Percentiles rank a stretch among this genome's conserved stretches.
phyloP scores from a whole-genome alignment of 805 yeast species.

The Candida yuanshanica region DNA sequence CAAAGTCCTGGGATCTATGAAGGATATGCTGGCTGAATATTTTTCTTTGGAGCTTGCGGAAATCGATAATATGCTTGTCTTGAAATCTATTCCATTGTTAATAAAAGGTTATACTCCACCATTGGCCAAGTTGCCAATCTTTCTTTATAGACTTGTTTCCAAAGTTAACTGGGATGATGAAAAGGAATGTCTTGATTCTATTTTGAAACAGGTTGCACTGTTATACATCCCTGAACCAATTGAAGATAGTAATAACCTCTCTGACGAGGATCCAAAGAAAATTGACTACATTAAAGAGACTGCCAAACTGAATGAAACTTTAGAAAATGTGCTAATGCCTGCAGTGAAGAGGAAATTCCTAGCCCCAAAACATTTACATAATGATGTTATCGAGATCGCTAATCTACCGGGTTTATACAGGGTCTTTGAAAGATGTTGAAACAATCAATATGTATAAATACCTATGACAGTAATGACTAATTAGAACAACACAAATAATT shows the following conservation, averaged over 20 bases:
- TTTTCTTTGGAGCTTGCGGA: constrained; percentile 47
- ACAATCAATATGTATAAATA: too few relatives aligned
- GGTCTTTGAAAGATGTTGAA: constrained; percentile 86
- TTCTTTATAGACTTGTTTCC: constrained; percentile 56
- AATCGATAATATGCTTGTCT: constrained; percentile 24
- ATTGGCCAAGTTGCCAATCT: constrained; percentile 55
- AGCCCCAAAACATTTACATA: constrained; percentile 48
- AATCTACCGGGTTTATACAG: constrained; percentile 84
- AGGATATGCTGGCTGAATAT: constrained; percentile 77
- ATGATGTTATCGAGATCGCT: constrained; percentile 76
- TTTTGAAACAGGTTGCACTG: constrained; percentile 63
- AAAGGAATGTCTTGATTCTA: constrained; percentile 56
- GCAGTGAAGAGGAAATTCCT: constrained; percentile 53
- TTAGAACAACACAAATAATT: too few relatives aligned
- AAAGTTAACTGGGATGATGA: constrained; percentile 66
- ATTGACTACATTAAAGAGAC: constrained; percentile 22
- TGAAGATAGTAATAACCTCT: constrained; percentile 23
- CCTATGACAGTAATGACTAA: too few relatives aligned
- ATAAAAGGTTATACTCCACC: constrained; percentile 60
- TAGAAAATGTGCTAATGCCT: constrained; percentile 66
- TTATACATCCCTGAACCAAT: constrained; percentile 63
- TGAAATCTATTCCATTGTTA: constrained; percentile 62
- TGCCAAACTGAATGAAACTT: constrained; percentile 26
- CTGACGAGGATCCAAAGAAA: constrained; percentile 18
- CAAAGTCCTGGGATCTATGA: constrained; percentile 40